Evolutionary conservation across 2,329 filamentous ascomycete species (phyloP), one percentile per base, ranked within the genome.

Genomic region (Colletotrichum cordylinicola): DNA sequence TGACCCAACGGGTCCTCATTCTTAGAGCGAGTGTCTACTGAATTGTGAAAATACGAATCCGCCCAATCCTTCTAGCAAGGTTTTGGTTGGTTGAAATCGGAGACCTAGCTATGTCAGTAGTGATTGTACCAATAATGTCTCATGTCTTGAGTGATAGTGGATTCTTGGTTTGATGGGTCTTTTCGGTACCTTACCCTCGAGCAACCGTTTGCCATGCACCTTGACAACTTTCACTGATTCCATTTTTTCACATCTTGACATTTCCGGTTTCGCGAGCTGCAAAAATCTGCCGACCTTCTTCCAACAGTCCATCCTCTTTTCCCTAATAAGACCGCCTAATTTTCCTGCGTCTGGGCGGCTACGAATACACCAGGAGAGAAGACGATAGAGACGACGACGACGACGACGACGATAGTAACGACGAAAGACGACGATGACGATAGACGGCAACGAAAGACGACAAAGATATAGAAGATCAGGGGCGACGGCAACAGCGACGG

Each of bases 271-370:
- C 0, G 2, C 18, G 3, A 48, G 39, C 5, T 43, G 4, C 4
- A 43, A 5, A 43, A 39, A 39, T 1, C 9, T 12, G 43, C 3
- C 18, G 1, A 2, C 3, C 0, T 48, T 48, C 0, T 48, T 48
- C 18, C 18, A 48, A n/a, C 8, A n/a, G 0, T 10, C n/a, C 16
- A 43, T 43, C 18, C 2, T 8, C 39, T 43, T 43, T 10, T n/a
- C 10, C 2, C 2, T 1, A 43, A 5, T 8, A 43, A 43, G 16
- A 18, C 37, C 37, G 4, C 37, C 16, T 39, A 4, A 5, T 3
- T 18, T 39, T 9, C 15, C 37, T 8, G 15, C 37, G 37, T 16
- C 37, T 8, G 37, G 1, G 4, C 2, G 8, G 37, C 37, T 18
- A n/a, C 39, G 39, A n/a, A 43, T 18, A 43, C 39, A 16, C 8